Base-by-base conservation (phyloP, 139 green algal species). In the Mychonastes homosphaera region DNA sequence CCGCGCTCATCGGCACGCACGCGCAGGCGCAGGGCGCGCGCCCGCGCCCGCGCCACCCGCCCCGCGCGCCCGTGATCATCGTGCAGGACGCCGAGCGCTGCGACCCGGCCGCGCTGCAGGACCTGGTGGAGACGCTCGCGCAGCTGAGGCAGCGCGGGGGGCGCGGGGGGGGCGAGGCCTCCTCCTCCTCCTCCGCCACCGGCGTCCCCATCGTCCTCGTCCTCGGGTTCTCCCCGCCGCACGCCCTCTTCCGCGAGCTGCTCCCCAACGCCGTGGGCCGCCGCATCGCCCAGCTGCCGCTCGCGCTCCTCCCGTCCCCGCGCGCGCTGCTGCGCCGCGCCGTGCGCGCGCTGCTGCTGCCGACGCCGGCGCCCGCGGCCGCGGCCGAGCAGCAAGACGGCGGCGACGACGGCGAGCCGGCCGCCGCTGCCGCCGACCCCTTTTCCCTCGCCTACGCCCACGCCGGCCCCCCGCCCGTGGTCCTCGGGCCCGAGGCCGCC, bases 21-120 rank as follows among this genome's bases (percentile, higher is more conserved):
- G n/a, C n/a, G n/a, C n/a, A n/a, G n/a, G n/a, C n/a, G n/a, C n/a
- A n/a, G n/a, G n/a, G n/a, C n/a, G n/a, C n/a, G n/a, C n/a, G n/a
- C n/a, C n/a, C n/a, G n/a, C n/a, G n/a, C n/a, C n/a, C n/a, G n/a
- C n/a, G n/a, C n/a, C n/a, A n/a, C n/a, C n/a, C n/a, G n/a, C n/a
- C n/a, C n/a, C n/a, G n/a, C n/a, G 23, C 36, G 38, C 58, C 58
- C 15, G 58, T 65, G 41, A 27, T 65, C 10, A 48, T 65, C n/a
- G 35, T 65, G 35, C 47, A 56, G 12, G 58, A 65, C 10, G 47
- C 45, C 23, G 58, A 65, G 8, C 27, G 36, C 7, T 48, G 19
- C 7, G 58, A 65, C 18, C 5, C 41, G 4, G 45, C 53, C 24
- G 58, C 58, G n/a, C 36, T 65, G 15, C 43, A 65, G 51, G 45